A percentile compares a stretch with the other conserved stretches of the same genome.
Evolutionary conservation across 257 asterid genomes (phyloP).

Genomic region (Echites panduratus): DNA sequence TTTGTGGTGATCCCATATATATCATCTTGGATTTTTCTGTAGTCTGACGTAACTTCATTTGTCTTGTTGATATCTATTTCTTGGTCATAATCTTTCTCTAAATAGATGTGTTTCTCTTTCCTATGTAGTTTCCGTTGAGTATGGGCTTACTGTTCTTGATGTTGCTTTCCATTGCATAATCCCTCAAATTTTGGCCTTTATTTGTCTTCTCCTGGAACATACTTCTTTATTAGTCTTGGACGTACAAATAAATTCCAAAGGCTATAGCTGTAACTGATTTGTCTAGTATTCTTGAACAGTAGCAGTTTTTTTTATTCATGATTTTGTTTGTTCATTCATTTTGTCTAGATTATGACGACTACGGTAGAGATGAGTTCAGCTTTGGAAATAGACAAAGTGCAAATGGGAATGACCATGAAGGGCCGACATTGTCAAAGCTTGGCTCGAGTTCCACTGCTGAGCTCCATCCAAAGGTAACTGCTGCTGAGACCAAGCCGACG

Average conservation of each 20-base stretch:
- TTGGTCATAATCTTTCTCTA: constrained; percentile 17
- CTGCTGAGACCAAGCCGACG: constrained; percentile 28
- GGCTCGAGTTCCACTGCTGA: constrained; percentile 84
- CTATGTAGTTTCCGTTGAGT: constrained; percentile 14
- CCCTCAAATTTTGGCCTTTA: constrained; percentile 33
- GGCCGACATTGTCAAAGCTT: constrained; percentile 70
- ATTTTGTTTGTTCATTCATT: background rate
- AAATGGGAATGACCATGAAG: constrained; percentile 33
- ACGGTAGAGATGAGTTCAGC: constrained; percentile 55
- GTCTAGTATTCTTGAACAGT: background rate
- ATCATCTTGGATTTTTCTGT: constrained; percentile 23
- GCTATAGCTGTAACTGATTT: background rate
- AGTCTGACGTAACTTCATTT: constrained; percentile 29
- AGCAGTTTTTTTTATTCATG: background rate
- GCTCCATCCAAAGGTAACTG: constrained; percentile 63
- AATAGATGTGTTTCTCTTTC: constrained; percentile 22
- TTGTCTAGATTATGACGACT: constrained; percentile 69
- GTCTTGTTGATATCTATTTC: constrained; percentile 23
- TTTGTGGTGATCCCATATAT: background rate
- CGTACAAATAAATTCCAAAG: background rate
- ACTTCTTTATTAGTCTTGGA: background rate
- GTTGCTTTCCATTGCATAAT: constrained; percentile 21
- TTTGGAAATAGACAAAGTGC: constrained; percentile 31
- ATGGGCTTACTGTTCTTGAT: constrained; percentile 31
- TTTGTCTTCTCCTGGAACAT: constrained; percentile 46